Conservation (phyloP, 768 basidiomycete genomes). For the Suillus lakei region DNA sequence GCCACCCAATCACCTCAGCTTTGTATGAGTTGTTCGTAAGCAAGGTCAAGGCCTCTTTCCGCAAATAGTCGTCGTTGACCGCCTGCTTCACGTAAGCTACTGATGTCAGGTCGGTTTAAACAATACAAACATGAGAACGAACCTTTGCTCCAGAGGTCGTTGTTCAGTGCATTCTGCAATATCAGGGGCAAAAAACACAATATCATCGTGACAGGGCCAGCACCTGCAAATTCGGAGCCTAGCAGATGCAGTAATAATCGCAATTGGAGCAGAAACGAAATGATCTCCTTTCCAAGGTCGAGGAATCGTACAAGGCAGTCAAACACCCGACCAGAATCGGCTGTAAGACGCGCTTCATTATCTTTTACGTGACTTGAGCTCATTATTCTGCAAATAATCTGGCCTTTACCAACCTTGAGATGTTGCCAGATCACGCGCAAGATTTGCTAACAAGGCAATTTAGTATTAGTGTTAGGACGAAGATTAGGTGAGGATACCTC, state of each 20-base stretch:
- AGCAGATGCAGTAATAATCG: constrained; percentile 23
- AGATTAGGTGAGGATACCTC: constrained; percentile 11
- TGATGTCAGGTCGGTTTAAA: not conserved
- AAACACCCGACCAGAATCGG: constrained; percentile 10
- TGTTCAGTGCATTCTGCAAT: not conserved
- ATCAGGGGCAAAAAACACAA: constrained; percentile 24
- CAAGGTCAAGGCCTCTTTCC: constrained; percentile 23
- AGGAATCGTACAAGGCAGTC: constrained; percentile 17
- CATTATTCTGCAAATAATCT: not conserved
- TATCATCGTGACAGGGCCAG: constrained; percentile 26
- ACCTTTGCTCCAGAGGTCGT: constrained; percentile 28
- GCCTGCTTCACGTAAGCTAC: constrained; percentile 25
- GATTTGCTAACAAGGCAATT: constrained; percentile 15
- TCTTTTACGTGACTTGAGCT: constrained; percentile 11
- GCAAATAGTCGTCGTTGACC: constrained; percentile 23
- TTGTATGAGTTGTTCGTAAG: constrained; percentile 16
- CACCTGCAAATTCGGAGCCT: constrained; percentile 17
- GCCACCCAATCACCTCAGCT: constrained; percentile 28
- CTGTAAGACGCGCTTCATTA: not conserved
- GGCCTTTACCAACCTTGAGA: constrained; percentile 20
- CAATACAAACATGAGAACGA: not conserved
- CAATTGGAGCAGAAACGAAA: constrained; percentile 30
- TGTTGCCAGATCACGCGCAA: constrained; percentile 26
- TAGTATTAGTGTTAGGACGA: not conserved
- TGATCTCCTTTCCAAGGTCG: constrained; percentile 10